Evolutionary conservation across 768 basidiomycete genomes (phyloP), one percentile per base, ranked within the genome.

Genomic region (Suillus decipiens): DNA sequence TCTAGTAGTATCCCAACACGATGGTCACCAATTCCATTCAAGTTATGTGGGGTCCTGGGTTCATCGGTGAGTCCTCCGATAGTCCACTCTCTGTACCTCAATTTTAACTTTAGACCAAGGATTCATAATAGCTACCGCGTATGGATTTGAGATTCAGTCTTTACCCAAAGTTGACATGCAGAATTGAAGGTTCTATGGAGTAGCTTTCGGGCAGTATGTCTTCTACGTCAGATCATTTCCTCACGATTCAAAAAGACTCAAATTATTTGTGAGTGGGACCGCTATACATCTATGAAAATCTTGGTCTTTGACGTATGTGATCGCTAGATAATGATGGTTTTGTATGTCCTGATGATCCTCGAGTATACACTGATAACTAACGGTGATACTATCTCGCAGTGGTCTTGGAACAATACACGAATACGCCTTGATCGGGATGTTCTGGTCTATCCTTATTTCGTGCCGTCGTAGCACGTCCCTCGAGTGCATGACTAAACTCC

Each of bases 171-270:
- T 37, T 57, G 37, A 15, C 9, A 6, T 15, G 14, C 22, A 36
- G 37, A 14, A 36, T 61, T 41, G 12, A 36, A 72, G 71, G 11
- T 59, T 72, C 37, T 68, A 72, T 34, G 71, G 71, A 1, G 62
- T 59, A 5, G 61, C 61, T 15, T 9, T 68, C 28, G 57, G 69
- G 22, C 71, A 72, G 63, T 63, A 63, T 60, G 36, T 64, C 10
- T 68, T 66, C 45, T 72, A 72, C 50, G 15, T 66, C 14, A 43
- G 41, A 50, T 48, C 59, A 0, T 72, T 72, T 64, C 69, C 69
- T 2, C 47, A 8, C 15, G 71, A 72, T 37, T 19, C 14, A 36
- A 10, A 48, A 12, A 47, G 36, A 3, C 17, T 72, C 8, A 72
- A 61, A 51, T 8, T 17, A 14, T n/a, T 62, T 62, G 71, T 71